Percentiles rank a stretch among this genome's conserved stretches.
phyloP scores from a whole-genome alignment of 2,329 filamentous ascomycete species.

The Nannizzia gypsea region DNA sequence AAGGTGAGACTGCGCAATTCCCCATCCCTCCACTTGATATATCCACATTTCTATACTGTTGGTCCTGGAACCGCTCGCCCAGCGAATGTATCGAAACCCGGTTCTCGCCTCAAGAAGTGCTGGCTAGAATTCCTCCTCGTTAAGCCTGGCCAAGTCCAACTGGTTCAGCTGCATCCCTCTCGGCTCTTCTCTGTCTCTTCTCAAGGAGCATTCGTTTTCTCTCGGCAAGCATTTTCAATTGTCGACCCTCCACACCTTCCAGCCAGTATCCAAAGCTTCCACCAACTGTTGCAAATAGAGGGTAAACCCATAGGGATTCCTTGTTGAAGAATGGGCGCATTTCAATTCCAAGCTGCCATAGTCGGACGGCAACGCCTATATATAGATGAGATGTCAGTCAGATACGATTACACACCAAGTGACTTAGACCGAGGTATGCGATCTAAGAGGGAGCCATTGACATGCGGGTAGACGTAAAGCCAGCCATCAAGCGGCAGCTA shows the following conservation, averaged over 20 bases:
- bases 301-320: conserved; percentile 80
- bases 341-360: conserved; percentile 97
- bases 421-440: too few species aligned
- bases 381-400: conserved; percentile 8
- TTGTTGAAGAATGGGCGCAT: conserved; percentile 89
- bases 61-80: neutral
- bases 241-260: conserved; percentile 73
- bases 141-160: conserved; percentile 21
- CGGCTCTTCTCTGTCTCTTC: conserved; percentile 71
- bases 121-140: conserved; percentile 26
- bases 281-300: conserved; percentile 71
- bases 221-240: conserved; percentile 63
- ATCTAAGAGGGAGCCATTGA: neutral
- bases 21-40: neutral
- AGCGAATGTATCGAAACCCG: neutral
- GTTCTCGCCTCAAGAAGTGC: conserved; percentile 23
- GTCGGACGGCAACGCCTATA: conserved; percentile 74
- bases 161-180: conserved; percentile 41
- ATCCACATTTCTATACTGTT: neutral
- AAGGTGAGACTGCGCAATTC: neutral
- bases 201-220: conserved; percentile 72
- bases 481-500: neutral
- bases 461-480: neutral
- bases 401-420: conserved; percentile 1
- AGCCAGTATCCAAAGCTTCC: conserved; percentile 96